Percentiles rank a stretch among this genome's conserved stretches.
phyloP scores from a whole-genome alignment of 805 yeast genomes.

The Lipomyces spencermartinsiae region DNA sequence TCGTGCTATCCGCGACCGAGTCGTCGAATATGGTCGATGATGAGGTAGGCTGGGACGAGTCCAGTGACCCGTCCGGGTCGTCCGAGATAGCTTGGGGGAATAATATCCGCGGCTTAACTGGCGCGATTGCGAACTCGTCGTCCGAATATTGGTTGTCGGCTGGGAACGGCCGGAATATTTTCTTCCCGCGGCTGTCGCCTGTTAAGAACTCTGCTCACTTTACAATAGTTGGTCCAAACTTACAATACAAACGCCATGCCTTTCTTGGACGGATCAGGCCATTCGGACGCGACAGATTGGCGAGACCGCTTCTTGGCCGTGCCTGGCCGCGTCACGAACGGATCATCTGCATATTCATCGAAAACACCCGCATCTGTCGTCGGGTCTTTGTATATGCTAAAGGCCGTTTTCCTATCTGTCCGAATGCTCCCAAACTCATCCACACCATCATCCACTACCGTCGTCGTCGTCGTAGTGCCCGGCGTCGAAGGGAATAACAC shows the following conservation, averaged over 20 bases:
- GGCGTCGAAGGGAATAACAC: slow-evolving; percentile 12
- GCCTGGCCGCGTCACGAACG: not conserved
- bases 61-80: not conserved
- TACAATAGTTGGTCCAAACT: not conserved
- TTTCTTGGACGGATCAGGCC: slow-evolving; percentile 23
- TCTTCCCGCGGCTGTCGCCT: slow-evolving; percentile 30
- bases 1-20: not conserved
- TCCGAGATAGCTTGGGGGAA: slow-evolving; percentile 11
- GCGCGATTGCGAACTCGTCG: slow-evolving; percentile 31
- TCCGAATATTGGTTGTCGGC: slow-evolving; percentile 17
- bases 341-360: slow-evolving; percentile 5
- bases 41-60: slow-evolving; percentile 3
- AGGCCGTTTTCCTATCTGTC: not conserved
- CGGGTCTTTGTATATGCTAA: slow-evolving; percentile 13
- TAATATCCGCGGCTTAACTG: slow-evolving; percentile 29
- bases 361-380: not conserved
- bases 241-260: slow-evolving; percentile 37
- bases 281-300: not conserved
- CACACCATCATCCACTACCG: not conserved
- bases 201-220: not conserved
- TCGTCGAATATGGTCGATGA: slow-evolving; percentile 3
- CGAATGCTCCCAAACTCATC: not conserved
- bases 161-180: slow-evolving; percentile 31
- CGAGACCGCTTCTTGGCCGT: slow-evolving; percentile 2
- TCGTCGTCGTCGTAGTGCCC: slow-evolving; percentile 2